Evolutionary conservation across 1,284 basidiomycete genomes (phyloP), one percentile per base, ranked within the genome.

Genomic region (Malassezia restricta): DNA sequence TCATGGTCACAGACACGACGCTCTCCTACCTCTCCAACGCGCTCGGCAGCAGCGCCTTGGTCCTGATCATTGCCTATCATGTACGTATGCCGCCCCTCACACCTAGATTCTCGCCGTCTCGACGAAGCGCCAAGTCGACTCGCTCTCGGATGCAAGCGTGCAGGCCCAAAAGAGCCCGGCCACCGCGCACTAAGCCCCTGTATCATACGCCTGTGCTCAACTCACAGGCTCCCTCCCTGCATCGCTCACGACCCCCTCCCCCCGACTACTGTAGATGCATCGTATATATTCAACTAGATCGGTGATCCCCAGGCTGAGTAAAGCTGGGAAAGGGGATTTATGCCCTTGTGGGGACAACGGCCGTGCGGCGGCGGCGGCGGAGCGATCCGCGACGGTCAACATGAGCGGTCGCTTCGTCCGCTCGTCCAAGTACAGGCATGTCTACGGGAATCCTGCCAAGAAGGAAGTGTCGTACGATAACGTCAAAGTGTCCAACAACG

Each of bases 361-460:
- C 20, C 20, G 20, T 24, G 20, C 20, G 20, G 20, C 20, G 20
- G 20, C 20, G 20, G 20, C 20, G 20, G 20, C 20, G 20, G 4
- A n/a, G n/a, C n/a, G n/a, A n/a, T n/a, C 20, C 39, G 32, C 35
- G 37, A 37, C 35, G 17, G 8, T 8, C 17, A 55, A 39, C 15
- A 55, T 55, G 53, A 55, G 53, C 28, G 53, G 79, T 50, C 77
- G 79, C 47, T 81, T 82, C 73, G 79, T 81, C 24, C 76, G 80
- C 38, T 75, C 79, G 51, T 80, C 79, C 54, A 80, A 80, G 66
- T 20, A 3, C 67, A 87, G 86, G 61, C 90, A 96, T 76, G 88
- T 92, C 66, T 95, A 85, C 71, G 90, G 87, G 38, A 65, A 57
- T 46, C 59, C 66, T 6, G 70, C 65, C 51, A 75, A 74, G 56